These are phyloP conservation scores for Pezicula radicicola DNA, from an alignment of 2,329 filamentous ascomycete species.

Conservation along the genomic window DNA sequence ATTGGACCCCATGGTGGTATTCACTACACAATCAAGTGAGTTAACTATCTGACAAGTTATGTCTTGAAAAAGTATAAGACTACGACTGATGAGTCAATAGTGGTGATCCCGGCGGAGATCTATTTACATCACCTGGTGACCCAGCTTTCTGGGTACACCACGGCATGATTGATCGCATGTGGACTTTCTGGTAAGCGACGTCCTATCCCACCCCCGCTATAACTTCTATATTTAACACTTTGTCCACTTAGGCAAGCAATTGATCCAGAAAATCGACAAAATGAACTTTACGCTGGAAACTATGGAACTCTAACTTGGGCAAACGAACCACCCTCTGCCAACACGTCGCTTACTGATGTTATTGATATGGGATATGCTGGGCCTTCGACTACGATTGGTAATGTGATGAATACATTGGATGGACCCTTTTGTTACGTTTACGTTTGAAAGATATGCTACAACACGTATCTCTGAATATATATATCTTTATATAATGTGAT, in stretches of 20 bases:
- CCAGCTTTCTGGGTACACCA: slow-evolving; percentile 44
- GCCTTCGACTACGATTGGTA: neutral
- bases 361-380: neutral
- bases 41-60: neutral
- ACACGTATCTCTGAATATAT: too few relatives aligned
- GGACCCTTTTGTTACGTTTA: neutral
- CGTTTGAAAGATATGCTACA: neutral
- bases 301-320: neutral
- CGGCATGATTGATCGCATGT: slow-evolving; percentile 37
- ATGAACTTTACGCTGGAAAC: neutral
- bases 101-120: slow-evolving; percentile 40
- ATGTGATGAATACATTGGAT: neutral
- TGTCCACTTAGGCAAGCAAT: neutral
- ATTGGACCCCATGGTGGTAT: slow-evolving; percentile 22
- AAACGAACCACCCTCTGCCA: neutral
- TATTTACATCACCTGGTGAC: slow-evolving; percentile 39
- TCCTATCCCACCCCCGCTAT: neutral
- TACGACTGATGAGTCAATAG: slow-evolving; percentile 3
- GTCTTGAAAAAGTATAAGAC: neutral
- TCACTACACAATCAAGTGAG: slow-evolving; percentile 32
- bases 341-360: neutral
- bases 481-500: too few relatives aligned
- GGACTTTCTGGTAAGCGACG: neutral
- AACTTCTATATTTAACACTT: neutral
- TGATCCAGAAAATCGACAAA: neutral